Base-by-base conservation (phyloP, 2,329 filamentous ascomycete genomes). In the Penicillium frequentans region DNA sequence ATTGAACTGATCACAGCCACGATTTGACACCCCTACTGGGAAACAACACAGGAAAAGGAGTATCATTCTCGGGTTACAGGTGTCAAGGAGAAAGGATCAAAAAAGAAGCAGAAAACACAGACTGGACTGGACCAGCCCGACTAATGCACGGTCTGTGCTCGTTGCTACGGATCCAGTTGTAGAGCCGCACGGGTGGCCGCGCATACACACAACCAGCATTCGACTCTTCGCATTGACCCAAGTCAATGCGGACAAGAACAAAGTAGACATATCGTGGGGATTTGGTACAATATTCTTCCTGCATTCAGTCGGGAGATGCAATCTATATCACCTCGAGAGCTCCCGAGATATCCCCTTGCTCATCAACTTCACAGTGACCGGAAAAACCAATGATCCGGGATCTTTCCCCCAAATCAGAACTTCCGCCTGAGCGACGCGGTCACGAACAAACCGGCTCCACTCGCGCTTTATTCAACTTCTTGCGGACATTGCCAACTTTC, bases 331-430 rank as follows among this genome's bases (percentile, higher is more conserved):
- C 31, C n/a, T 49, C 21, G 29, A 37, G 35, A 11, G n/a, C n/a
- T 16, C 26, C 13, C 2, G 29, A 37, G 6, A 37, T 50, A 24
- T 59, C 44, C 52, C 59, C 48, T 64, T 59, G 52, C 61, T 68
- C 51, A 61, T 55, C 14, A 46, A 21, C 55, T 42, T 44, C 33
- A 52, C 46, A 60, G 57, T 52, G 10, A 26, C 54, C 70, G 70
- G 70, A 73, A 72, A 71, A 73, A 73, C 69, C 57, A 55, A 51
- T 55, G 47, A 60, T 68, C 70, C 70, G 70, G 26, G 23, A 58
- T 60, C 57, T 59, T 45, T 39, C 59, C 26, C 27, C 49, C 49
- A 52, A 52, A 39, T 33, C 48, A 50, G 65, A 64, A 53, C 65
- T 68, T 68, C 61, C 58, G 56, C 55, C 58, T 60, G 51, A 56